Percentiles rank a stretch among this genome's conserved stretches.
phyloP scores from a whole-genome alignment of 2,329 filamentous ascomycete species.

The Zymoseptoria pseudotritici region DNA sequence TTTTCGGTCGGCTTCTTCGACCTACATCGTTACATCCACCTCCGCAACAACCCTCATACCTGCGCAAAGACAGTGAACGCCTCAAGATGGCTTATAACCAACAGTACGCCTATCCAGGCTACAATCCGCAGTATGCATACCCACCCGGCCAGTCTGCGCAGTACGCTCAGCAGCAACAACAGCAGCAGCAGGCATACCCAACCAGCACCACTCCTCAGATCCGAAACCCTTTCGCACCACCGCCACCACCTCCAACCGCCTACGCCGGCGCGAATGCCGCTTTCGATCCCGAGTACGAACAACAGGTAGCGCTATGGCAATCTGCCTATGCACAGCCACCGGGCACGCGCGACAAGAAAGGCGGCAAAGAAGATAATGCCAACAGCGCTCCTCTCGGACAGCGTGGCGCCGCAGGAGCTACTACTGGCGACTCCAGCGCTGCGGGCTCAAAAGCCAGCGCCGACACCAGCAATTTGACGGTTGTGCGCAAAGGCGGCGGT shows the following conservation, averaged over 20 bases:
- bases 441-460: slow-evolving; percentile 6
- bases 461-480: slow-evolving; percentile 46
- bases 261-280: slow-evolving; percentile 30
- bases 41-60: background rate
- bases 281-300: slow-evolving; percentile 73
- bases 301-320: slow-evolving; percentile 92
- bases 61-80: background rate
- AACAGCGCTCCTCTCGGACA: slow-evolving; percentile 14
- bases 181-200: slow-evolving; percentile 18
- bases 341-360: slow-evolving; percentile 12
- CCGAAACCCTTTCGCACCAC: slow-evolving; percentile 68
- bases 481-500: slow-evolving; percentile 79
- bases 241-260: slow-evolving; percentile 29
- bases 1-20: background rate
- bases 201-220: slow-evolving; percentile 56
- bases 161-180: slow-evolving; percentile 36
- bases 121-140: slow-evolving; percentile 15
- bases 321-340: slow-evolving; percentile 38
- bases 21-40: background rate
- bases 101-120: slow-evolving; percentile 14
- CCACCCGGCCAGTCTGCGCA: slow-evolving; percentile 28
- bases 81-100: slow-evolving; percentile 10
- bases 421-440: slow-evolving; percentile 3
- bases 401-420: slow-evolving; percentile 7
- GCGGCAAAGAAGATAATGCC: slow-evolving; percentile 13